phyloP scores from a whole-genome alignment of 345 rosid genomes.

The Rhodomyrtus tomentosa region DNA sequence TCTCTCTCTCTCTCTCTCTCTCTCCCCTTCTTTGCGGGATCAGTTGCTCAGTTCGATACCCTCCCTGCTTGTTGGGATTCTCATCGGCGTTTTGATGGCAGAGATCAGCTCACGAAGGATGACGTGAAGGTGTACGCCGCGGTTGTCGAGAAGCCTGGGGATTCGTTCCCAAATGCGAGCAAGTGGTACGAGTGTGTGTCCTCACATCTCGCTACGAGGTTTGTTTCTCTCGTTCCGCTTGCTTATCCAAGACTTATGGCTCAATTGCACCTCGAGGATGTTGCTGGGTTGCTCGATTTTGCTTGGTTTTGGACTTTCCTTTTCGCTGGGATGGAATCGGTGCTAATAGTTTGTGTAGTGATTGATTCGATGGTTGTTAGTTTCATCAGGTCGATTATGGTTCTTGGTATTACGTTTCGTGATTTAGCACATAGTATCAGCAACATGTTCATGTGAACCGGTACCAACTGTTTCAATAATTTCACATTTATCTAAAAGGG shows the following conservation, averaged over 20 bases:
- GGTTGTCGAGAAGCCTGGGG: constrained; percentile 46
- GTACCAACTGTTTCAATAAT: not conserved
- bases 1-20: too few species aligned
- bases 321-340: not conserved
- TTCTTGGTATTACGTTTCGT: not conserved
- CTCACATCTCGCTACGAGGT: constrained; percentile 63
- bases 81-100: not conserved
- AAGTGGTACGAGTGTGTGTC: constrained; percentile 68
- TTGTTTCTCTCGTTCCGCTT: not conserved
- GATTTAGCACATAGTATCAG: not conserved
- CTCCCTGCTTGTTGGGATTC: not conserved
- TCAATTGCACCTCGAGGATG: not conserved
- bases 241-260: not conserved
- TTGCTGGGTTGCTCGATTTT: not conserved
- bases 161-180: constrained; percentile 56
- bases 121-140: constrained; percentile 83
- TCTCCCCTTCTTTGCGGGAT: not conserved
- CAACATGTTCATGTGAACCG: not conserved
- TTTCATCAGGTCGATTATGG: not conserved
- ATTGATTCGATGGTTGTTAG: not conserved
- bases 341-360: not conserved
- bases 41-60: not conserved
- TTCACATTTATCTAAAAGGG: not conserved
- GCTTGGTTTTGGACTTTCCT: not conserved
- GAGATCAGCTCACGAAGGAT: constrained; percentile 46